Evolutionary conservation across 805 yeast species (phyloP).

Genomic region (Yarrowia deformans): DNA sequence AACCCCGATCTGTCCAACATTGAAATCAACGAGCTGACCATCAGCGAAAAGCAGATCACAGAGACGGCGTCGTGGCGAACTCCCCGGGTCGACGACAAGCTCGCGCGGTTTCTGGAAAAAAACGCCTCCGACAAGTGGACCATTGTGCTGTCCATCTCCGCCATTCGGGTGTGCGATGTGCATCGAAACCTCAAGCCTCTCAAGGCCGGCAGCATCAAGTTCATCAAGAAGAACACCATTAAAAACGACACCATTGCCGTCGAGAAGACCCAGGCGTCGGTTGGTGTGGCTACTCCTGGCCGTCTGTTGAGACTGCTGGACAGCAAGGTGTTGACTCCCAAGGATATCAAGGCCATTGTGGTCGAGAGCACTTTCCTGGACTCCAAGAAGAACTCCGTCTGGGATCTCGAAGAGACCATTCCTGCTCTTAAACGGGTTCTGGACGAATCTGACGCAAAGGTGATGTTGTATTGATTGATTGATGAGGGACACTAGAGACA

Average conservation of each 20-base stretch:
- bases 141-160: conserved; percentile 72
- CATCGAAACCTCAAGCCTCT: conserved; percentile 63
- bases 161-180: conserved; percentile 86
- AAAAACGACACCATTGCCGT: conserved; percentile 64
- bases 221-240: conserved; percentile 77
- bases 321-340: conserved; percentile 54
- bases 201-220: conserved; percentile 65
- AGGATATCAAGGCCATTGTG: conserved; percentile 61
- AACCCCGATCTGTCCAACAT: conserved; percentile 74
- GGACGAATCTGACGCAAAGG: conserved; percentile 37
- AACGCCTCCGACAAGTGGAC: conserved; percentile 55
- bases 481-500: too few relatives aligned
- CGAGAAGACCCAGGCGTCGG: conserved; percentile 47
- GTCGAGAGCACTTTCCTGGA: conserved; percentile 70
- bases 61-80: conserved; percentile 63
- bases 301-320: conserved; percentile 59
- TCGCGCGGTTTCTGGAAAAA: conserved; percentile 42
- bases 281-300: conserved; percentile 71
- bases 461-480: conserved; percentile 22
- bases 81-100: conserved; percentile 42
- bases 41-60: conserved; percentile 64
- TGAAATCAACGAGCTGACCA: conserved; percentile 71
- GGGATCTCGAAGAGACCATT: conserved; percentile 57
- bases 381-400: conserved; percentile 63
- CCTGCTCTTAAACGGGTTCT: conserved; percentile 44